Evolutionary conservation across 345 rosid genomes (phyloP), one percentile per base, ranked within the genome.

Genomic region (Hypericum androsaemum): DNA sequence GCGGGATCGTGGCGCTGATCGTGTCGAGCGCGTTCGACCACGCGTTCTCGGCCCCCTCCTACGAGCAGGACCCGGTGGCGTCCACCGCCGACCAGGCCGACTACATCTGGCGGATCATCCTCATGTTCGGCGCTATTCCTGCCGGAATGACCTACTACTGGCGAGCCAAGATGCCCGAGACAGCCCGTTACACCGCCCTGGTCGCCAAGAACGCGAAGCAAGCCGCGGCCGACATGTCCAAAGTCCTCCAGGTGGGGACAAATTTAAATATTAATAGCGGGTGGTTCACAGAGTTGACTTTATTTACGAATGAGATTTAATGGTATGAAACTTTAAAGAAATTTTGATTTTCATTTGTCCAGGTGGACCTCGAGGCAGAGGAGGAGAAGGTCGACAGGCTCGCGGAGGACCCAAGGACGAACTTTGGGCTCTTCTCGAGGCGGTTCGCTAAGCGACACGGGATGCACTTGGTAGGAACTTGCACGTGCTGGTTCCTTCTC

Each of bases 221-320:
- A 40, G 64, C 64, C 0, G 64, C 64, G 44, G 52, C 64, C n/a
- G 64, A 61, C 51, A 61, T 61, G 64, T 61, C 64, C 14, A 53
- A 7, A 50, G 58, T 61, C 8, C n/a, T 61, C 40, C 58, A 61
- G 32, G 32, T 22, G 1, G 1, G 32, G 32, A 22, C n/a, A 22
- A 1, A 22, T 22, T 22, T 22, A 22, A 1, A 22, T 4, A 22
- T 22, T 22, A 22, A 22, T 22, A 22, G 32, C 4, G 32, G 32
- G 32, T 22, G 32, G 32, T 22, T 22, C 1, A 22, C 4, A 1
- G 32, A 22, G 4, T 4, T 22, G 32, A 22, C 32, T 22, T 22
- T 22, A 22, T 22, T 22, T 22, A 4, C 4, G 32, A 22, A 22
- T 4, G 4, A 22, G 32, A 22, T 22, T 22, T 22, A 22, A 22